Evolutionary conservation across 208 protist genomes (phyloP).

Genomic region (Wallacemonas sp.): DNA sequence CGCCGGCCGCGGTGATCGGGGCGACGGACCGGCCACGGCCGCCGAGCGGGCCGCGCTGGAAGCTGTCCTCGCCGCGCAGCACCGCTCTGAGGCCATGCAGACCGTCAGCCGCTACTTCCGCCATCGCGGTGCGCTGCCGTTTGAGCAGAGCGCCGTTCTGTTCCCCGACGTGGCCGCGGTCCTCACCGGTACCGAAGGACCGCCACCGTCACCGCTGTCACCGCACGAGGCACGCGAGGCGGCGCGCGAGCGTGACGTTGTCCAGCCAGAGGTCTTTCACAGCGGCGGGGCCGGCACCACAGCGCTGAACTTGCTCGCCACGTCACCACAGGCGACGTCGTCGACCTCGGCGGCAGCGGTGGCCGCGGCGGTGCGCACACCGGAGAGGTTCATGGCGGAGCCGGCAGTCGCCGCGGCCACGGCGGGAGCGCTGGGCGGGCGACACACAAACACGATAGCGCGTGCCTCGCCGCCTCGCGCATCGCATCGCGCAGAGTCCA

Average conservation of each 20-base stretch:
- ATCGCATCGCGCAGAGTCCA: no score
- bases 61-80: background rate
- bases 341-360: no score
- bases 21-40: background rate
- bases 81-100: slow-evolving; percentile 15
- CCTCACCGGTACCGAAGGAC: background rate
- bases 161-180: background rate
- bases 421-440: background rate
- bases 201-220: background rate
- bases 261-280: slow-evolving; percentile 16
- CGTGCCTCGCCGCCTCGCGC: no score
- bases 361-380: no score
- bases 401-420: slow-evolving; percentile 3
- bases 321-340: slow-evolving; percentile 15
- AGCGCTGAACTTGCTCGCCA: slow-evolving; percentile 32
- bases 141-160: slow-evolving; percentile 14
- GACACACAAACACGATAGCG: background rate
- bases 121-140: slow-evolving; percentile 3
- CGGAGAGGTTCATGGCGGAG: slow-evolving; percentile 6
- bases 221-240: no score
- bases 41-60: background rate
- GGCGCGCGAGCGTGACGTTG: no score
- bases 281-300: slow-evolving; percentile 43
- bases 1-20: background rate
- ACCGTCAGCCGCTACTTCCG: slow-evolving; percentile 5